Evolutionary conservation across 179 eudicot species (phyloP).

Genomic region (Pouteria campechiana): DNA sequence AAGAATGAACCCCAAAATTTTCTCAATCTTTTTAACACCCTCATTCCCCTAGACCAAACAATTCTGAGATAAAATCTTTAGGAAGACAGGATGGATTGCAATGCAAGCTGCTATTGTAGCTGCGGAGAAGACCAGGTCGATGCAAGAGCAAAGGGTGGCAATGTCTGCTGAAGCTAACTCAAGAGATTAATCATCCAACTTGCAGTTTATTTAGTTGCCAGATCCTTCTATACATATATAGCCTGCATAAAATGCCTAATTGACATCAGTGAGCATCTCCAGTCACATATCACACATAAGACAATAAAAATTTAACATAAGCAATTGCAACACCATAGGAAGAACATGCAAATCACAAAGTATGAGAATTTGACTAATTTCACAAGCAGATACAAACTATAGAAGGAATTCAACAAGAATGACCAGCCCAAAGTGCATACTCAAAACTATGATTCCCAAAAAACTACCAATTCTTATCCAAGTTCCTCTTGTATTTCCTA

Average conservation of each 20-base stretch:
- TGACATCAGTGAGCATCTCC: background rate
- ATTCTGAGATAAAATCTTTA: conserved; percentile 7
- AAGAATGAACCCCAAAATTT: conserved; percentile 23
- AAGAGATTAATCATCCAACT: conserved; percentile 61
- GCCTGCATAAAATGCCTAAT: conserved; percentile 30
- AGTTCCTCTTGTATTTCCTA: no score
- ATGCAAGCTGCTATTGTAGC: conserved; percentile 82
- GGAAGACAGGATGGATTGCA: conserved; percentile 73
- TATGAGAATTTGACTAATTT: no score
- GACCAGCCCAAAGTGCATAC: no score
- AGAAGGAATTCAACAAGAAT: no score
- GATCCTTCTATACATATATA: conserved; percentile 75
- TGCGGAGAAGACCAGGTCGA: conserved; percentile 79
- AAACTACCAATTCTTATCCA: no score
- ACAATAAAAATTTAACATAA: no score
- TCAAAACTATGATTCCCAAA: no score
- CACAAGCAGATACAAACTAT: background rate
- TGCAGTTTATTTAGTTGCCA: conserved; percentile 84
- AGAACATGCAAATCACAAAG: background rate
- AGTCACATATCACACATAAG: no score
- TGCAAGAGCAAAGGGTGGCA: conserved; percentile 72
- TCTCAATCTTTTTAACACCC: conserved; percentile 1
- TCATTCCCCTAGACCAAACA: conserved; percentile 6
- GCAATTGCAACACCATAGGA: background rate
- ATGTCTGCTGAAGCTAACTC: conserved; percentile 81